A percentile compares a stretch with the other conserved stretches of the same genome.
Conservation (phyloP, 2,329 filamentous ascomycete genomes). For the Didymella keratinophila region DNA sequence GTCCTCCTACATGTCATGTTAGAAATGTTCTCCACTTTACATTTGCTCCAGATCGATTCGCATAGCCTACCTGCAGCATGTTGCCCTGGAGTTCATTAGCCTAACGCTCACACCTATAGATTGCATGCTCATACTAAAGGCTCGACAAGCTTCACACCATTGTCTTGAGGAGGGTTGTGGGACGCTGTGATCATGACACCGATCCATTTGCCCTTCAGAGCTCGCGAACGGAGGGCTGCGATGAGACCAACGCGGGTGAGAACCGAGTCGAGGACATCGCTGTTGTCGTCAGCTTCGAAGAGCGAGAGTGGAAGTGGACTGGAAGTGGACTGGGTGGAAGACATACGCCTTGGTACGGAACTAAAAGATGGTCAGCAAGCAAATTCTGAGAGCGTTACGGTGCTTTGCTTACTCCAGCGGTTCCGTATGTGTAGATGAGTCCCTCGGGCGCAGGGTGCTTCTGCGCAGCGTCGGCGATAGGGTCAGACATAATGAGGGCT, state of each 20-base stretch:
- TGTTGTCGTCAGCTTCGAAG: conserved; percentile 51
- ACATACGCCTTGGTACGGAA: conserved; percentile 75
- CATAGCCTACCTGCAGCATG: conserved; percentile 71
- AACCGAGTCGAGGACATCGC: conserved; percentile 86
- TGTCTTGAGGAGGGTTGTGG: conserved; percentile 70
- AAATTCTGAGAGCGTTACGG: neutral
- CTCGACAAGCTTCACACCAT: conserved; percentile 84
- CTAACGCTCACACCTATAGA: neutral
- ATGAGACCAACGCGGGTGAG: conserved; percentile 92
- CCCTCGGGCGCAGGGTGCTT: conserved; percentile 51
- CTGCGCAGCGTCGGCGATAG: conserved; percentile 42
- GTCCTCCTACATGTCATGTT: conserved; percentile 61
- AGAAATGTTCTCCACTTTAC: conserved; percentile 20
- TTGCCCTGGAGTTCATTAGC: conserved; percentile 69
- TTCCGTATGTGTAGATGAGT: conserved; percentile 51
- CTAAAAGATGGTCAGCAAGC: conserved; percentile 48
- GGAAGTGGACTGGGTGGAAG: conserved; percentile 16
- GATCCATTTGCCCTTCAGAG: conserved; percentile 87
- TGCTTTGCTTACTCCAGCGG: conserved; percentile 57
- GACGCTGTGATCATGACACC: conserved; percentile 80
- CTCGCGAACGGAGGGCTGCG: conserved; percentile 86
- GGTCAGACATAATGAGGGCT: conserved; percentile 38
- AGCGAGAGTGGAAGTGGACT: neutral
- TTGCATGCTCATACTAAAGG: conserved; percentile 70
- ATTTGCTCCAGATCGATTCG: neutral